A percentile compares a stretch with the other conserved stretches of the same genome.
phyloP scores from a whole-genome alignment of 148 eudicot genomes.

The Selenicereus undatus region DNA sequence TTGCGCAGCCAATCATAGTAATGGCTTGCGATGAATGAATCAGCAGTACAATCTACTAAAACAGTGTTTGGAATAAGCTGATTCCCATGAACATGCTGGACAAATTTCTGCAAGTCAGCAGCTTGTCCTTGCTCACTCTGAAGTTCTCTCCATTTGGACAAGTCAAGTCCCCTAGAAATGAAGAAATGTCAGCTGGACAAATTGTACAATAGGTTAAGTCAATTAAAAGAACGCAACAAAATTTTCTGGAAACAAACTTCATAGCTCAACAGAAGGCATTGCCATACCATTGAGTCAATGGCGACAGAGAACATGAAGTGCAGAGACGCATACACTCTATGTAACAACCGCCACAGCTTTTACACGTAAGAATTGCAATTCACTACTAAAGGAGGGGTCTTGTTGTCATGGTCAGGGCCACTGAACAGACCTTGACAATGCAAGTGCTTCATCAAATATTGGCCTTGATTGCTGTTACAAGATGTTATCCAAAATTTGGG shows the following conservation, averaged over 20 bases:
- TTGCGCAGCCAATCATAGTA: constrained; percentile 81
- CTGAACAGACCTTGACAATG: background rate
- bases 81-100: constrained; percentile 73
- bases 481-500: background rate
- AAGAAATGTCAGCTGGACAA: background rate
- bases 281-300: background rate
- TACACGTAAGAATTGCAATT: background rate
- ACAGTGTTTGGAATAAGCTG: constrained; percentile 89
- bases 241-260: background rate
- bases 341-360: background rate
- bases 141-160: constrained; percentile 80
- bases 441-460: background rate
- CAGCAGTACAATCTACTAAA: constrained; percentile 90
- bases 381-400: background rate
- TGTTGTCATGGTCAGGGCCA: background rate
- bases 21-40: constrained; percentile 64
- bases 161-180: constrained; percentile 68
- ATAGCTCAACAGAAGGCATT: background rate
- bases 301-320: background rate
- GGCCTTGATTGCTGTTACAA: background rate
- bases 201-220: background rate
- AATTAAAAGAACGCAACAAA: constrained; percentile 5
- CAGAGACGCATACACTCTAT: background rate
- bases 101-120: constrained; percentile 80
- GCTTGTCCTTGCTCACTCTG: constrained; percentile 59